Percentiles rank a stretch among this genome's conserved stretches.
phyloP scores from a whole-genome alignment of 306 rosid genomes.

The Prunus fruticosa region DNA sequence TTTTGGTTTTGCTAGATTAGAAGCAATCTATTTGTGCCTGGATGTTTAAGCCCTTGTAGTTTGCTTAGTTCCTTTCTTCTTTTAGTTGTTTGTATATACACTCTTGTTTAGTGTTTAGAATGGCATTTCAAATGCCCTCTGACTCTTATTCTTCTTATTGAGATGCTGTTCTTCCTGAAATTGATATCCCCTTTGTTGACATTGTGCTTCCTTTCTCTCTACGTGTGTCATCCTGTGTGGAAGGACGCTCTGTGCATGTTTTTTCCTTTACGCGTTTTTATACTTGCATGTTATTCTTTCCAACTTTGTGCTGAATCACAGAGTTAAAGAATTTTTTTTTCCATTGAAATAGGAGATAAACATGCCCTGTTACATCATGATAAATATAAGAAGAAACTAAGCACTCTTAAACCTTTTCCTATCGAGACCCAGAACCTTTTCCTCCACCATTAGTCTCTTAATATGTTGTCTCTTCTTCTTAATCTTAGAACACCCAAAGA shows the following conservation, averaged over 20 bases:
- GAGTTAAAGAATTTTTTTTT: background rate
- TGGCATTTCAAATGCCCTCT: background rate
- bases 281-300: background rate
- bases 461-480: background rate
- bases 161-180: background rate
- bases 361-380: background rate
- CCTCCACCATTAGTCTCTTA: background rate
- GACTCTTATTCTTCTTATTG: background rate
- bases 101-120: background rate
- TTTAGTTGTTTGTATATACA: background rate
- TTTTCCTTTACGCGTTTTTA: background rate
- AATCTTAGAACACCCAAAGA: background rate
- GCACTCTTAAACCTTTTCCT: background rate
- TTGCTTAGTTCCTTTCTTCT: background rate
- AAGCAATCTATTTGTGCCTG: background rate
- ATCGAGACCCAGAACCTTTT: no score
- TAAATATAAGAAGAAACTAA: background rate
- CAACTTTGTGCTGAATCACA: background rate
- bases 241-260: background rate
- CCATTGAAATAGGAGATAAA: background rate
- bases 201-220: background rate
- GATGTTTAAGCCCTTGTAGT: background rate
- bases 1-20: background rate
- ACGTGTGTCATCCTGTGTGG: background rate
- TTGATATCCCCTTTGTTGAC: background rate